Evolutionary conservation across 2,329 filamentous ascomycete species (phyloP).

Genomic region (Calonectria pauciramosa): DNA sequence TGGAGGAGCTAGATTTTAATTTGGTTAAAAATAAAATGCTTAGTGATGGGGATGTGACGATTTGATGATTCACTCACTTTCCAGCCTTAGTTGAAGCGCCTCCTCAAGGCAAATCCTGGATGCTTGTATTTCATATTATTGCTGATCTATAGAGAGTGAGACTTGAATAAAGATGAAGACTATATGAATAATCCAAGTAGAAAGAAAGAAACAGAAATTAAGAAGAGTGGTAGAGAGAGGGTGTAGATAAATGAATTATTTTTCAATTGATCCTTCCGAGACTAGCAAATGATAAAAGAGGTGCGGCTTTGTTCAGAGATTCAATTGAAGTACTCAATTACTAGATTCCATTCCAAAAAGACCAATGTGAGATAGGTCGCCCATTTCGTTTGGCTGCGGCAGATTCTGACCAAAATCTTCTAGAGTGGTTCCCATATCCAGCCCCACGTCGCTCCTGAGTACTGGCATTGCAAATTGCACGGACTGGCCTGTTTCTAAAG

Average conservation of each 20-base stretch:
- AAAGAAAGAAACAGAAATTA: neutral
- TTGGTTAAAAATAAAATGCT: too few species aligned
- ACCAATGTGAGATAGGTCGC: neutral
- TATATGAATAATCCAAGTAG: neutral
- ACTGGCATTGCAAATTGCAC: neutral
- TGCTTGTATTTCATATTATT: too few species aligned
- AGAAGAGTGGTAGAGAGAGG: neutral
- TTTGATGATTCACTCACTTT: too few species aligned
- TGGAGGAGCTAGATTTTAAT: too few species aligned
- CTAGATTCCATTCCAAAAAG: neutral
- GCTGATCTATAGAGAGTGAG: too few species aligned
- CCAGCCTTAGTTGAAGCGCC: too few species aligned
- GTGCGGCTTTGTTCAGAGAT: neutral
- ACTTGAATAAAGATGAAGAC: too few species aligned
- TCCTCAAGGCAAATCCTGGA: too few species aligned
- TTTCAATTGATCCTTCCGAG: too few species aligned
- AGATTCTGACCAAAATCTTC: too few species aligned
- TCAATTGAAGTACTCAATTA: neutral
- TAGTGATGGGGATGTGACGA: too few species aligned
- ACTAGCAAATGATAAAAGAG: neutral
- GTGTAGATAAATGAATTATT: neutral
- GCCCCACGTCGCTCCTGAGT: neutral
- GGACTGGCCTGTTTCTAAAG: too few species aligned
- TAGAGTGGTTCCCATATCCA: fast-evolving
- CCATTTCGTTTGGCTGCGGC: neutral